Conservation (phyloP, 306 rosid species). For the Casuarina equisetifolia region DNA sequence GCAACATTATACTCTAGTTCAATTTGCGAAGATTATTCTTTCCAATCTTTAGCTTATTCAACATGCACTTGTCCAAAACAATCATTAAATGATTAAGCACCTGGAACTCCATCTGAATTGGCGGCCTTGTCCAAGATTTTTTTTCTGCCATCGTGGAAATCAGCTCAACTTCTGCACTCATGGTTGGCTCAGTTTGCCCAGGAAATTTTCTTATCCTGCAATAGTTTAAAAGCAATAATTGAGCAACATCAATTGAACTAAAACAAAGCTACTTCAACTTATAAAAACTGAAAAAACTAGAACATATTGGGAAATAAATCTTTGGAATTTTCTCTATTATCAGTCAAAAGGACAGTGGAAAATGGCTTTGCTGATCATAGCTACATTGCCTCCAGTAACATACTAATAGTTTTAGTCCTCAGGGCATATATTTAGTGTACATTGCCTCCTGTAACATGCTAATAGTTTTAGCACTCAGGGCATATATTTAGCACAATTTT, state of each 20-base stretch:
- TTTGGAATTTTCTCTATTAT: not conserved
- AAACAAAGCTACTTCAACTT: not conserved
- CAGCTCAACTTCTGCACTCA: conserved; percentile 99
- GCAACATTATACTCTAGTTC: not conserved
- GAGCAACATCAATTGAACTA: conserved; percentile 7
- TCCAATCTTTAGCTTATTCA: not conserved
- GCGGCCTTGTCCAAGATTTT: conserved; percentile 95
- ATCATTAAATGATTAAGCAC: conserved; percentile 34
- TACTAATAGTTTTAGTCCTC: too few species aligned
- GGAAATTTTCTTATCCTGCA: conserved; percentile 92
- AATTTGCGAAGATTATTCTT: not conserved
- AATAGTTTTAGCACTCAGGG: not conserved
- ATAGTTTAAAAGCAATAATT: not conserved
- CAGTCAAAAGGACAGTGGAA: not conserved
- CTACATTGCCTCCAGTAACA: not conserved
- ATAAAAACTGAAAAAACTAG: not conserved
- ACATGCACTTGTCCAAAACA: not conserved
- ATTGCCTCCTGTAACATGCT: not conserved
- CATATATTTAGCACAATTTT: too few species aligned
- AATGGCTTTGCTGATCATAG: not conserved
- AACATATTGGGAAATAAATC: conserved; percentile 1
- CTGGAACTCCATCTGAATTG: conserved; percentile 99
- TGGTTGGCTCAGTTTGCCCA: conserved; percentile 94
- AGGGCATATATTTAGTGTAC: too few species aligned
- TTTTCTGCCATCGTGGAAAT: conserved; percentile 92